Base-by-base conservation (phyloP, 257 asterid genomes). In the Fraxinus anomala region DNA sequence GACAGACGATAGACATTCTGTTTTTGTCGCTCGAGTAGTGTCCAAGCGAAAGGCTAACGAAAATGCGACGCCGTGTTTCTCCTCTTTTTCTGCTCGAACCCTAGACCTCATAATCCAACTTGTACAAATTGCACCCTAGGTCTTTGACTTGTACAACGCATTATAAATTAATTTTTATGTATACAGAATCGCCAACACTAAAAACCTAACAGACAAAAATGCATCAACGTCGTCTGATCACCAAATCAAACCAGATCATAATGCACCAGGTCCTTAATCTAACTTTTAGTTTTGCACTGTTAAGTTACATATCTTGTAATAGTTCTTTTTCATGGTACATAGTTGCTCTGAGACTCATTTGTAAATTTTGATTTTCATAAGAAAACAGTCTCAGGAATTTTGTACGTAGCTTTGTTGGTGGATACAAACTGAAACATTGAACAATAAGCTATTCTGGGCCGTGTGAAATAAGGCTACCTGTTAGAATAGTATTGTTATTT, bases 151-250 rank as follows among this genome's bases (percentile, higher is more conserved):
- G n/a, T n/a, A n/a, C n/a, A n/a, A n/a, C n/a, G n/a, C n/a, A n/a
- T n/a, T n/a, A n/a, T n/a, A n/a, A n/a, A n/a, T n/a, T n/a, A n/a
- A n/a, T n/a, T n/a, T n/a, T n/a, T n/a, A n/a, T n/a, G n/a, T n/a
- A n/a, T n/a, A n/a, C n/a, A n/a, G n/a, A n/a, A n/a, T n/a, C n/a
- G n/a, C n/a, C n/a, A n/a, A n/a, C n/a, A n/a, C n/a, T n/a, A n/a
- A n/a, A n/a, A n/a, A n/a, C n/a, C n/a, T n/a, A n/a, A n/a, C n/a
- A n/a, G n/a, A n/a, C n/a, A n/a, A n/a, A n/a, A n/a, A n/a, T n/a
- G n/a, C 74, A 9, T 68, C 85, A 47, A 33, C 85, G 21, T 76
- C 91, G 47, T 80, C 89, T 23, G 74, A 49, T 72, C 80, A 68
- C 85, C 69, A 73, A 77, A 47, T 66, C 70, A 49, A 73, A 39